phyloP scores from a whole-genome alignment of 202 grass and related monocot genomes.

The Setaria viridis region DNA sequence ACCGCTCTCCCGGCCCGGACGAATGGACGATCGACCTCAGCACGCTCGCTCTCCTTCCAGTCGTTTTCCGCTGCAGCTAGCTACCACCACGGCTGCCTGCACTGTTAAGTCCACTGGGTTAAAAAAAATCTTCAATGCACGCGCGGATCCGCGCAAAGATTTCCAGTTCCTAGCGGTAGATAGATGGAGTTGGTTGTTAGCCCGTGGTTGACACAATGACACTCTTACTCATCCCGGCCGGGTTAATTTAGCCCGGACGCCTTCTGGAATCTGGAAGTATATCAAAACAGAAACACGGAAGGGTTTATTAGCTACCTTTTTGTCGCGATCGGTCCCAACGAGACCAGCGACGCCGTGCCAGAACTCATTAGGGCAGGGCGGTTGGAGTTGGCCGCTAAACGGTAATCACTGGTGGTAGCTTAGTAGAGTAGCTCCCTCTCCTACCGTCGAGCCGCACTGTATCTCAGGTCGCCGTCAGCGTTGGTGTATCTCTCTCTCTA shows the following conservation, averaged over 20 bases:
- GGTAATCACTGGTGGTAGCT: background rate
- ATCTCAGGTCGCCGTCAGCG: conserved; percentile 13
- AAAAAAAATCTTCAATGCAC: background rate
- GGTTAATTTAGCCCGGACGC: background rate
- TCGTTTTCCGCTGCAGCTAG: background rate
- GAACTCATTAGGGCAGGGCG: background rate
- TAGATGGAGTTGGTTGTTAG: background rate
- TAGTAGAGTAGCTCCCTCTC: background rate
- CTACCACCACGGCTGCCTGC: conserved; percentile 11
- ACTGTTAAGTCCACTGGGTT: background rate
- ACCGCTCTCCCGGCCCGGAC: background rate
- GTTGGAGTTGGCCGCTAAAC: conserved; percentile 11
- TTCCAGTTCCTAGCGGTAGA: background rate
- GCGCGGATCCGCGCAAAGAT: conserved; percentile 25
- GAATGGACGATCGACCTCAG: background rate
- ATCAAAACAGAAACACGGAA: background rate
- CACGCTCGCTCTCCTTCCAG: background rate
- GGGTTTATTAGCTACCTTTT: background rate
- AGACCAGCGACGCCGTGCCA: background rate
- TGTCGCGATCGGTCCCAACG: background rate
- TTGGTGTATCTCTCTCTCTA: background rate
- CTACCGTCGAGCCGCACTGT: background rate
- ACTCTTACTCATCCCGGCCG: background rate
- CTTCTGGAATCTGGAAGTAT: background rate
- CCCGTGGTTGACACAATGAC: background rate